Conservation (phyloP, 768 basidiomycete genomes). For the Royoungia palumana region DNA sequence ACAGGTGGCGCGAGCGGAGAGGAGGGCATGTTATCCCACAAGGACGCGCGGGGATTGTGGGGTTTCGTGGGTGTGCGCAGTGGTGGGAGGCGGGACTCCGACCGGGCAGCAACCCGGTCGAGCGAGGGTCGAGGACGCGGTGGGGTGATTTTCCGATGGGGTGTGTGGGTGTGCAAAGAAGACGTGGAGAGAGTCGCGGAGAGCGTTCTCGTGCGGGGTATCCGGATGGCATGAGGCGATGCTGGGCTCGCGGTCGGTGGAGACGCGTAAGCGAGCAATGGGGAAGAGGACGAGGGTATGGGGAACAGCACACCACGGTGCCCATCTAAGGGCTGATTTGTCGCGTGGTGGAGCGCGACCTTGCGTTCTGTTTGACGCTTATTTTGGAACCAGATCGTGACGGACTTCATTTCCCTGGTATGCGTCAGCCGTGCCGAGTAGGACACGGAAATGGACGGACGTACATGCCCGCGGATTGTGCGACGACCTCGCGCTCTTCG, state of each 20-base stretch:
- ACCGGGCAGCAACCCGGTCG: constrained; percentile 30
- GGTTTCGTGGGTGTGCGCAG: constrained; percentile 31
- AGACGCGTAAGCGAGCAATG: constrained; percentile 12
- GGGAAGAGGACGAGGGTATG: constrained; percentile 17
- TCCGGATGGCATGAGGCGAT: constrained; percentile 28
- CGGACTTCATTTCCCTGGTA: constrained; percentile 34
- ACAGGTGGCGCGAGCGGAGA: constrained; percentile 43
- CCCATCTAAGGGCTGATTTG: constrained; percentile 15
- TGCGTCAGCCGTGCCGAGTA: constrained; percentile 10
- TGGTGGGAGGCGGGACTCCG: constrained; percentile 29
- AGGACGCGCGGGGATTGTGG: constrained; percentile 25
- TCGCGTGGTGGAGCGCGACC: constrained; percentile 42
- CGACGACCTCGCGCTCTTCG: constrained; percentile 64
- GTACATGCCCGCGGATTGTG: constrained; percentile 61
- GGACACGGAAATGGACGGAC: constrained; percentile 18
- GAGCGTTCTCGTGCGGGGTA: constrained; percentile 36
- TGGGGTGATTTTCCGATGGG: constrained; percentile 28
- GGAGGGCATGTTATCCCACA: constrained; percentile 35
- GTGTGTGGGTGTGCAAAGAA: constrained; percentile 15
- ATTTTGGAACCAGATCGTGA: constrained; percentile 37
- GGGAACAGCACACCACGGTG: constrained; percentile 14
- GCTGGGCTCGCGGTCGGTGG: constrained; percentile 23
- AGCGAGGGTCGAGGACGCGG: constrained; percentile 32
- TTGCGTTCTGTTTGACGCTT: constrained; percentile 50
- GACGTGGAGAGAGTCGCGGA: constrained; percentile 10